Evolutionary conservation across 1,139 yeast genomes (phyloP), one percentile per base, ranked within the genome.

Genomic region (Scheffersomyces quercinus): DNA sequence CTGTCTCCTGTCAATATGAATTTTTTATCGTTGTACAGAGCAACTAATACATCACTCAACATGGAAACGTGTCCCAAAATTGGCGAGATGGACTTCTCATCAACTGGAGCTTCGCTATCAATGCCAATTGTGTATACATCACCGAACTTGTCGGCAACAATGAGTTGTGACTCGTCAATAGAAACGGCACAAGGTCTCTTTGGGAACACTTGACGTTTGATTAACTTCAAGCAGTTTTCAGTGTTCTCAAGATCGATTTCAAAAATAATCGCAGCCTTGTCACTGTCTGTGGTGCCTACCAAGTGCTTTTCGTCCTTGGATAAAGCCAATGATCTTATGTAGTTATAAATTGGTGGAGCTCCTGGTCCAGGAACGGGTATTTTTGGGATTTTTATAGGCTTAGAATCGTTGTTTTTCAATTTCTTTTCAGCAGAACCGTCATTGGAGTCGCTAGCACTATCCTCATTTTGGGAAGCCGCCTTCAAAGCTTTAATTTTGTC

Each of bases 111-210:
- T 3, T 55, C 52, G 3, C 48, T 56, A 34, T 60, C 65, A 10
- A 83, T 65, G 5, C 73, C 64, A 14, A 86, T 74, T 2, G 76
- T 62, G 60, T 88, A 93, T 5, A 90, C 97, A 65, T 95, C 99
- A 38, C 99, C 99, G 61, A 91, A 93, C 68, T 95, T 95, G 64
- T 95, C 99, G n/a, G 96, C 97, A 15, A 90, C 79, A 2, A 90
- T 63, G 10, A 89, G 68, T 4, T 71, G 68, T 44, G 75, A 81
- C 48, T 78, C 81, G 7, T 85, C 75, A 3, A 83, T 66, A n/a
- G 88, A 75, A 12, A 89, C 72, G 1, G 96, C 84, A 52, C 90
- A 85, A 9, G 98, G 97, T 62, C 98, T 82, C 65, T 93, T 93
- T 24, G 97, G 89, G 58, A 89, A 83, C 6, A 80, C 75, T 58